Conservation (phyloP, 2,329 filamentous ascomycete genomes). For the Colletotrichum chlorophyti region DNA sequence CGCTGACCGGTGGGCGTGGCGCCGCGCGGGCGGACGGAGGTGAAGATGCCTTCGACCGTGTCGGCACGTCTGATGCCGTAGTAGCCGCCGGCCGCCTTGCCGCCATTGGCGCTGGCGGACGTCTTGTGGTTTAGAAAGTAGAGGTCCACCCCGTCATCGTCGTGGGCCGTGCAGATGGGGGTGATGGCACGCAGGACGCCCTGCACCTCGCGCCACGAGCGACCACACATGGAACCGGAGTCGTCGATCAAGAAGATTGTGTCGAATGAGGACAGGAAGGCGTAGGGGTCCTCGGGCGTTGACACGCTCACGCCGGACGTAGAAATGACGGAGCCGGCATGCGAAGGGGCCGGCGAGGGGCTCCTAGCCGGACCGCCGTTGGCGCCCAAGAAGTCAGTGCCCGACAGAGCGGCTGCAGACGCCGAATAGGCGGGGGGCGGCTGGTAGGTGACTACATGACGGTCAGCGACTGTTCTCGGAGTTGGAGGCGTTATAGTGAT, state of each 20-base stretch:
- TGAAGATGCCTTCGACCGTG: slow-evolving; percentile 74
- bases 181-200: slow-evolving; percentile 76
- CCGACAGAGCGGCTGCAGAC: background rate
- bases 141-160: slow-evolving; percentile 86
- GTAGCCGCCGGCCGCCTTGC: slow-evolving; percentile 61
- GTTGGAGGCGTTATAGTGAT: background rate
- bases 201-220: slow-evolving; percentile 78
- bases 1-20: slow-evolving; percentile 78
- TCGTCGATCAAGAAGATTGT: slow-evolving; percentile 93
- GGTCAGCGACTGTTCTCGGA: background rate
- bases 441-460: slow-evolving; percentile 32
- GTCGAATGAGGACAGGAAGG: slow-evolving; percentile 81
- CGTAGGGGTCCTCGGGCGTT: slow-evolving; percentile 70
- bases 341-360: slow-evolving; percentile 31
- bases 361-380: slow-evolving; percentile 15
- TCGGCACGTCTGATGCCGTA: slow-evolving; percentile 65
- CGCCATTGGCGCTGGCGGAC: slow-evolving; percentile 40
- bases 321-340: slow-evolving; percentile 14
- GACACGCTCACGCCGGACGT: slow-evolving; percentile 38
- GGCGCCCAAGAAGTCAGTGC: slow-evolving; percentile 12
- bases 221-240: slow-evolving; percentile 82
- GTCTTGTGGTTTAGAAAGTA: slow-evolving; percentile 83
- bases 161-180: slow-evolving; percentile 80
- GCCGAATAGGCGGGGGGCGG: slow-evolving; percentile 44
- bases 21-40: slow-evolving; percentile 66